Base-by-base conservation (phyloP, 495 filamentous ascomycete genomes). In the Thozetella sp. region DNA sequence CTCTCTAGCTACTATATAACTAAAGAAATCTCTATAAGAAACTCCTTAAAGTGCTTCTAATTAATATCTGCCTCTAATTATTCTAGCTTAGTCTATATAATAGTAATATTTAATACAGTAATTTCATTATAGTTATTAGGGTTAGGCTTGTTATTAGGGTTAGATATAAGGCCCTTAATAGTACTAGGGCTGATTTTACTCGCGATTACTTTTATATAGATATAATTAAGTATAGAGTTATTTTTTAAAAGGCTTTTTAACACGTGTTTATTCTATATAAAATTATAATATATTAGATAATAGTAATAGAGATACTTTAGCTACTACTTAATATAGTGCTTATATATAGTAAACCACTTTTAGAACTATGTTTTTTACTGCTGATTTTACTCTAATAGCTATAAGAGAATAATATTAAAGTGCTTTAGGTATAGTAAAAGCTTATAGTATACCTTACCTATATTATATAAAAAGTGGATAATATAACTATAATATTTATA, bases 81-180 rank as follows among this genome's bases (percentile, higher is more conserved):
- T 19, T 54, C 13, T 2, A 2, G 22, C 22, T 54, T n/a, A n/a
- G 30, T 30, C 22, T 54, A 30, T 22, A 27, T 30, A 26, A 9
- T 9, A 30, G 25, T 22, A 26, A 27, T 25, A 43, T 40, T 45
- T 55, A 40, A 45, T 20, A 43, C 24, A 40, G 13, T 22, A 55
- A 22, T 45, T 23, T 55, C 25, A 2, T 43, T 55, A 55, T 45
- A 43, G 17, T 27, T 55, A 55, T 43, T 27, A 55, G n/a, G n/a
- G n/a, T 48, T 48, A 48, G 3, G 20, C 3, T 48, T 48, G 20
- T 12, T 48, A 48, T 37, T 15, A 6, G n/a, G 43, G 4, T 48
- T 19, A 19, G n/a, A 10, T 54, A 54, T 54, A 30, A 54, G 53
- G 25, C 53, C 25, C 34, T 54, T 40, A 43, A 52, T 52, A 22